Base-by-base conservation (phyloP, 148 eudicot species). In the Tetragonia tetragonoides region DNA sequence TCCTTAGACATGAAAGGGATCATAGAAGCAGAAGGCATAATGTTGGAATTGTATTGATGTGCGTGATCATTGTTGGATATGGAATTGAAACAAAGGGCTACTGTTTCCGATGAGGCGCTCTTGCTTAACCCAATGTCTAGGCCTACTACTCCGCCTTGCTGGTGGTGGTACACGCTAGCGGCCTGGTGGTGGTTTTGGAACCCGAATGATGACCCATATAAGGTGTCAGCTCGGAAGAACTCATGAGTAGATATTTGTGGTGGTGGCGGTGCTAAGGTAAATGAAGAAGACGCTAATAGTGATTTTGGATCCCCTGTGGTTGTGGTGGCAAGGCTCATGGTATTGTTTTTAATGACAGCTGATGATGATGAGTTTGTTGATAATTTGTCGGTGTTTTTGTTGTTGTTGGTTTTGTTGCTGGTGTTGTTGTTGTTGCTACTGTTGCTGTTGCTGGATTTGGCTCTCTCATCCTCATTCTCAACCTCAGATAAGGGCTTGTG, bases 401-500 rank as follows among this genome's bases (percentile, higher is more conserved):
- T 74, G 37, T 65, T 75, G 61, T 75, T 56, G 17, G 63, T 63
- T 6, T 42, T 82, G 10, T 75, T 81, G 20, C 63, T 76, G 66
- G 60, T 23, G 23, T 51, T 68, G 70, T n/a, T 77, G 40, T 59
- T 78, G 68, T 8, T 73, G 53, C 81, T 85, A 65, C 72, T 86
- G 51, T 46, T 77, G 76, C 51, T 83, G 40, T 39, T 87, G 57
- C 66, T 72, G 41, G 83, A 69, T 4, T 86, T 77, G 0, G 80
- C 71, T 23, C 85, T 83, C 0, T 83, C 78, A 17, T 88, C 87
- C 42, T 89, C 82, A 8, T 78, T 83, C 40, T 92, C 93, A 11
- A 83, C 74, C 77, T 88, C 88, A 0, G 97, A 89, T 21, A 94
- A 78, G 8, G 93, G 98, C 63, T 92, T 89, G 79, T 94, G 98